Conservation (phyloP, 345 rosid species). For the Gossypium longicalyx region DNA sequence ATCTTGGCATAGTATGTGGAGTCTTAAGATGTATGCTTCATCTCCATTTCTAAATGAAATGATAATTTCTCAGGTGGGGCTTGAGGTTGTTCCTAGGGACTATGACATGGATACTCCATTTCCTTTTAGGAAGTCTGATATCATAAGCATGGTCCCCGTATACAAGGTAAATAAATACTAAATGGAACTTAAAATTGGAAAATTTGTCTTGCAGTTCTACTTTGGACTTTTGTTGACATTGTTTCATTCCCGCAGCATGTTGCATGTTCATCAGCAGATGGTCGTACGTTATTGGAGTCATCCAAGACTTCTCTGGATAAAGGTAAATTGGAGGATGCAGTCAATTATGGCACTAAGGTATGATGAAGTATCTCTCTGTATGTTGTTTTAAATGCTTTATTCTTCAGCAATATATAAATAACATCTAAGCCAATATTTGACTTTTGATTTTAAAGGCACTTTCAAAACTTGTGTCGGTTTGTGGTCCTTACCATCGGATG, state of each 20-base stretch:
- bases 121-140: conserved; percentile 74
- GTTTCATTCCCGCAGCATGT: conserved; percentile 56
- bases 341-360: conserved; percentile 88
- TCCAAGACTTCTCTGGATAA: conserved; percentile 94
- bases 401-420: not conserved
- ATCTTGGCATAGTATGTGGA: conserved; percentile 13
- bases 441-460: conserved; percentile 64
- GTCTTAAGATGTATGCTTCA: conserved; percentile 2
- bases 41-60: conserved; percentile 21
- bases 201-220: not conserved
- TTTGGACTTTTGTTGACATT: conserved; percentile 20
- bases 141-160: conserved; percentile 88
- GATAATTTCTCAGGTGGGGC: conserved; percentile 63
- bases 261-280: conserved; percentile 97
- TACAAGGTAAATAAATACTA: conserved; percentile 55
- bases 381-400: conserved; percentile 10
- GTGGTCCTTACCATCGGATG: conserved; percentile 97
- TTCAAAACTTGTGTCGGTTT: conserved; percentile 82
- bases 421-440: conserved; percentile 18
- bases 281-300: conserved; percentile 82
- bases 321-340: conserved; percentile 97
- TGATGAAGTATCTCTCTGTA: conserved; percentile 4
- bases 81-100: conserved; percentile 91
- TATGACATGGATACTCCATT: conserved; percentile 73
- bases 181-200: not conserved